These are phyloP conservation scores for Chaetomium sp. DNA, from an alignment of 2,329 filamentous ascomycete species.

Conservation along the genomic window DNA sequence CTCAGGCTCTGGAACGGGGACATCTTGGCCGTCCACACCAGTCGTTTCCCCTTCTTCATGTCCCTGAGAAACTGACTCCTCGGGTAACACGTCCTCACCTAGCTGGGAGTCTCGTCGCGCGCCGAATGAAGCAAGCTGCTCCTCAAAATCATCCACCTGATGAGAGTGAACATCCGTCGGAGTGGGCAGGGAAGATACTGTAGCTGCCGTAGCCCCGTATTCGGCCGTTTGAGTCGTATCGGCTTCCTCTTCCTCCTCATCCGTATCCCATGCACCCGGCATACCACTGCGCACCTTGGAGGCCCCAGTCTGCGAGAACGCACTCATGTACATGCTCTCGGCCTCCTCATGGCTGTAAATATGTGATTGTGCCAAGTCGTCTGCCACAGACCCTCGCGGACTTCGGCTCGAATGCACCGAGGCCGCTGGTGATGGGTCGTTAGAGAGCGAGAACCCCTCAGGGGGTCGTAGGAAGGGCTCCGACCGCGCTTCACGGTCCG, in stretches of 20 bases:
- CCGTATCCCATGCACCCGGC: constrained; percentile 46
- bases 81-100: neutral
- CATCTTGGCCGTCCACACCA: neutral
- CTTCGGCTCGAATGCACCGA: constrained; percentile 25
- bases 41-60: neutral
- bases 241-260: neutral
- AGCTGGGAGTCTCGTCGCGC: neutral
- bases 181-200: no score
- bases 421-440: constrained; percentile 12
- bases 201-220: no score
- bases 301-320: constrained; percentile 46
- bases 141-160: no score
- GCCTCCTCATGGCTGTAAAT: constrained; percentile 74
- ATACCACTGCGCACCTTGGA: constrained; percentile 33
- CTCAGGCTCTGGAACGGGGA: constrained; percentile 10
- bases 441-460: constrained; percentile 5
- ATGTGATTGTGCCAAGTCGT: constrained; percentile 58
- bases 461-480: constrained; percentile 31
- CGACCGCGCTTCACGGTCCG: constrained; percentile 30
- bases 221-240: neutral
- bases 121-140: no score
- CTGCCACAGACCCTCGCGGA: constrained; percentile 28
- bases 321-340: constrained; percentile 82
- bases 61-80: neutral
- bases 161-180: no score